phyloP scores from a whole-genome alignment of 2,329 filamentous ascomycete genomes.

The Ophiocordyceps camponoti-leonardi region DNA sequence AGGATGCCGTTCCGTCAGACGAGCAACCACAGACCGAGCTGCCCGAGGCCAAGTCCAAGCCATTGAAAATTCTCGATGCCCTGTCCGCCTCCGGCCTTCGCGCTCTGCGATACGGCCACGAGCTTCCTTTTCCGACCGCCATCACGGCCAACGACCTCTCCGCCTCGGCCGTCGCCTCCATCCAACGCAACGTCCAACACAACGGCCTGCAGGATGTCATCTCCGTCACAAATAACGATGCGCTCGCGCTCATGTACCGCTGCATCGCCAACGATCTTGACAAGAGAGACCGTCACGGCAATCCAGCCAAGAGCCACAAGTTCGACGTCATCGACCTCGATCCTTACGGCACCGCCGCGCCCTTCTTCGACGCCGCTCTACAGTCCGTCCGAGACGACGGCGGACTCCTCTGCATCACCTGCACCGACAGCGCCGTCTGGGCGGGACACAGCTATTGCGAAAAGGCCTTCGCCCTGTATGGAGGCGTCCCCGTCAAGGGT shows the following conservation, averaged over 20 bases:
- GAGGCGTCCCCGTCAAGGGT: slow-evolving; percentile 74
- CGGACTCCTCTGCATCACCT: slow-evolving; percentile 84
- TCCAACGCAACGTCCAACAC: slow-evolving; percentile 69
- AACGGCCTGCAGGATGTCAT: slow-evolving; percentile 62
- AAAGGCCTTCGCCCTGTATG: slow-evolving; percentile 88
- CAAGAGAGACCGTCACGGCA: slow-evolving; percentile 19
- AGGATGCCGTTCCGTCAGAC: not conserved
- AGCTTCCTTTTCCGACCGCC: slow-evolving; percentile 68
- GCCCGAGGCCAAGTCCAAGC: not conserved
- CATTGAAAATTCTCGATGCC: slow-evolving; percentile 80
- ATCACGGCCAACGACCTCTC: slow-evolving; percentile 87
- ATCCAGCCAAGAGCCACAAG: slow-evolving; percentile 25
- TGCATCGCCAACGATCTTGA: slow-evolving; percentile 37
- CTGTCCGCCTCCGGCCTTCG: slow-evolving; percentile 86
- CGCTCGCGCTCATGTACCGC: slow-evolving; percentile 80
- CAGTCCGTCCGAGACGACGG: slow-evolving; percentile 73
- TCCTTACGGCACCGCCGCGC: slow-evolving; percentile 84
- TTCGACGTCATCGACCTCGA: slow-evolving; percentile 96
- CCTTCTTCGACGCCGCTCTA: slow-evolving; percentile 81
- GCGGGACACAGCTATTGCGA: slow-evolving; percentile 88
- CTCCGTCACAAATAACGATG: slow-evolving; percentile 60
- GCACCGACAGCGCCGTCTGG: slow-evolving; percentile 90
- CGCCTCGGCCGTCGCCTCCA: slow-evolving; percentile 57
- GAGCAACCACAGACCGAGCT: not conserved
- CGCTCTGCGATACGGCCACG: slow-evolving; percentile 78